Evolutionary conservation across 345 rosid genomes (phyloP), one percentile per base, ranked within the genome.

Genomic region (Aethionema arabicum): DNA sequence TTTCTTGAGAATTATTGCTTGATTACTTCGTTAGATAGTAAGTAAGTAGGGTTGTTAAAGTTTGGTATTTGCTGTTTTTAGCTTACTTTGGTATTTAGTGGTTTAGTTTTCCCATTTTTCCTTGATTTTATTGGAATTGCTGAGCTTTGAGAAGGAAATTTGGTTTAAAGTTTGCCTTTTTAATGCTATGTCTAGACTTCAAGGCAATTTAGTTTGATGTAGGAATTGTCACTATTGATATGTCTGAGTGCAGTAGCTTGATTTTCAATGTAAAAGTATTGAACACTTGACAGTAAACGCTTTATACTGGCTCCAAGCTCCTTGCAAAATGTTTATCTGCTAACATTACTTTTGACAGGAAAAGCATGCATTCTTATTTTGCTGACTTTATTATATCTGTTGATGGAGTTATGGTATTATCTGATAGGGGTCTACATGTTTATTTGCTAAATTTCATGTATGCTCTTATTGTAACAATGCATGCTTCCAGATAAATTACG

Each of bases 401-500:
- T n/a, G 5, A 30, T 59, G 39, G 41, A 64, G 11, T 11, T 36
- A 12, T 29, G 8, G 60, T 42, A 52, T 65, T 21, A 30, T 29
- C 36, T 63, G 41, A 38, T 30, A 37, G 35, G n/a, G 29, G 11
- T 31, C 58, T 32, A 32, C 56, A 29, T 61, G 10, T 69, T 37
- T 27, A 8, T 57, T 11, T 31, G 57, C 2, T 21, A 21, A 21
- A 40, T 9, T 50, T 72, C 9, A 66, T 56, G 36, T 61, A 11
- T 66, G 65, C 32, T 67, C 67, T 56, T 32, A 37, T 46, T 31
- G 45, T 59, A 32, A 36, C 43, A 36, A 44, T 58, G 61, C 39
- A 4, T 46, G 48, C 29, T 76, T 80, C 56, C 85, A 95, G 99
- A 74, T 68, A 80, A 78, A 69, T 62, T 90, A 79, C 73, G 61